Conservation (phyloP, 371 early-diverging fungal genomes). For the Nematocida sp. region DNA sequence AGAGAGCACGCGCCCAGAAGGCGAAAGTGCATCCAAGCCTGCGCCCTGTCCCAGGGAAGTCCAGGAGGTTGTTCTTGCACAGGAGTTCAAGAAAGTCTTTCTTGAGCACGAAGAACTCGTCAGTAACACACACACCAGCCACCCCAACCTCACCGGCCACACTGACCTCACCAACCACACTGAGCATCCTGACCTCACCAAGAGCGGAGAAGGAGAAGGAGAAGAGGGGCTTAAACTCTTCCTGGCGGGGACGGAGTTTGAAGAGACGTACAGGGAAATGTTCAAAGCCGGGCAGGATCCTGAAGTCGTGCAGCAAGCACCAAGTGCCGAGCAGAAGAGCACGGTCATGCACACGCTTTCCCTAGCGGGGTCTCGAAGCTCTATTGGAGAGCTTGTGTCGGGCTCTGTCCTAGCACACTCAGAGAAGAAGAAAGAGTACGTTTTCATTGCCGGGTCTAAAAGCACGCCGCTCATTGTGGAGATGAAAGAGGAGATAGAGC, state of each 20-base stretch:
- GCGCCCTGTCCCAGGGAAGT: not conserved
- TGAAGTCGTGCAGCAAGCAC: conserved; percentile 8
- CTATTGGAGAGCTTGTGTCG: not conserved
- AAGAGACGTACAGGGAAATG: conserved; percentile 22
- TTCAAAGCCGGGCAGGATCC: not conserved
- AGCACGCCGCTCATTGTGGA: conserved; percentile 4
- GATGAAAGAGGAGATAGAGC: conserved; percentile 3
- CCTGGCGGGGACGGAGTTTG: not conserved
- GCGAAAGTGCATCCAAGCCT: too few species aligned
- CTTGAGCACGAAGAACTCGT: not conserved
- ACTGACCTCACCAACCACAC: too few species aligned
- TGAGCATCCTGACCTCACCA: not conserved
- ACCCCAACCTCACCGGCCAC: too few species aligned
- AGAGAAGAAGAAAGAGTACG: conserved; percentile 5
- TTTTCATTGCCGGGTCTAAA: conserved; percentile 4
- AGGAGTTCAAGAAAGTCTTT: conserved; percentile 5
- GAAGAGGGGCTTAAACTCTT: not conserved
- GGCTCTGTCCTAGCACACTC: not conserved
- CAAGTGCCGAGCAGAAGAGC: not conserved
- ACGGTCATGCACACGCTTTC: not conserved
- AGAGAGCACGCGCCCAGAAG: too few species aligned
- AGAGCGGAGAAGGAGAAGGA: too few species aligned
- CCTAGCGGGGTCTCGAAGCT: not conserved
- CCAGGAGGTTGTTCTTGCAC: not conserved
- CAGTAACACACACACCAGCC: not conserved